phyloP scores from a whole-genome alignment of 306 rosid species.

The Albizia julibrissin region DNA sequence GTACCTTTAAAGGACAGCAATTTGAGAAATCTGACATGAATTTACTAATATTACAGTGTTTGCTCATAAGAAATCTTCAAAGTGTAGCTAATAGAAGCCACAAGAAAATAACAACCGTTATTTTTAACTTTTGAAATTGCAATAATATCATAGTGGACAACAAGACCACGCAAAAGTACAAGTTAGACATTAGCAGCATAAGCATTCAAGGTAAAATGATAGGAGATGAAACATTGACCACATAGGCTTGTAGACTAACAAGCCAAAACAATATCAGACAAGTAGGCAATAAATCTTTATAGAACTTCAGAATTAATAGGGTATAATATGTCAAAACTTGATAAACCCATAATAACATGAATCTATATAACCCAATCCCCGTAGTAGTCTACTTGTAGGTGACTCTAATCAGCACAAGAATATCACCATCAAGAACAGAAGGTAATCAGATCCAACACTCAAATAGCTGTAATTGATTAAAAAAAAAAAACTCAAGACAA shows the following conservation, averaged over 20 bases:
- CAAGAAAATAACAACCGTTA: not conserved
- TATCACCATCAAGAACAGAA: too few relatives aligned
- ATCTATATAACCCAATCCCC: not conserved
- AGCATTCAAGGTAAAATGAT: not conserved
- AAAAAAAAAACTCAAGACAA: too few relatives aligned
- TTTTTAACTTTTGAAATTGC: not conserved
- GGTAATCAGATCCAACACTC: too few relatives aligned
- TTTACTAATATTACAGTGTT: not conserved
- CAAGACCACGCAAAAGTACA: not conserved
- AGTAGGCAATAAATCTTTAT: not conserved
- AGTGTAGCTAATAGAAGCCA: not conserved
- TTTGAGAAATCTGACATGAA: too few relatives aligned
- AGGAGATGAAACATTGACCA: not conserved
- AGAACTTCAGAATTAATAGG: not conserved
- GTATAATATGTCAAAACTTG: not conserved
- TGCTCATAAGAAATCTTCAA: not conserved
- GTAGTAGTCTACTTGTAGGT: not conserved
- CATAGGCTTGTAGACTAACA: not conserved
- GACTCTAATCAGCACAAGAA: too few relatives aligned
- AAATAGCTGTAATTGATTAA: too few relatives aligned
- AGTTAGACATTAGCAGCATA: not conserved
- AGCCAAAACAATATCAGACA: not conserved
- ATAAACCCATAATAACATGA: not conserved
- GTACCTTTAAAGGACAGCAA: not conserved
- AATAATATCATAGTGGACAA: not conserved